These are phyloP conservation scores for Purpureocillium lavendulum DNA, from an alignment of 2,329 filamentous ascomycete genomes.

Conservation along the genomic window DNA sequence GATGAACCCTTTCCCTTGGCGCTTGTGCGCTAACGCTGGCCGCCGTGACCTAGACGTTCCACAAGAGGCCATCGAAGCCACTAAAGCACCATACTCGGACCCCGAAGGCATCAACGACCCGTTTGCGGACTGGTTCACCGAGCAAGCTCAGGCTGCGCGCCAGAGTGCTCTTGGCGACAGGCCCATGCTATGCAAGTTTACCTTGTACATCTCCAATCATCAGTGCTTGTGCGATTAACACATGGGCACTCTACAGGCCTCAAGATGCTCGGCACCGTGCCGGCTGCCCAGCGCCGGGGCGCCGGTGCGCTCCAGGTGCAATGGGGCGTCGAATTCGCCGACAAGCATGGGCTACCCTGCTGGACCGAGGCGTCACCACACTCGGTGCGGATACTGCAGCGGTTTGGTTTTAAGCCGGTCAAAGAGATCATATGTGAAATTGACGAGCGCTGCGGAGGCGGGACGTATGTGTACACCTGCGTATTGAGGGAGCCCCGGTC, in stretches of 20 bases:
- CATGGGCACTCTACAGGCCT: background rate
- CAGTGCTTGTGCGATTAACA: too few relatives aligned
- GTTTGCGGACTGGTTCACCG: background rate
- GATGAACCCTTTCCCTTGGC: too few relatives aligned
- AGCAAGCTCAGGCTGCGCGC: background rate
- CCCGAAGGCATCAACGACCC: background rate
- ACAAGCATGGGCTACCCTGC: background rate
- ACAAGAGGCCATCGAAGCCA: background rate
- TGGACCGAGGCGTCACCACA: background rate
- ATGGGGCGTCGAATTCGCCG: constrained; percentile 1
- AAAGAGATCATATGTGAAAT: background rate
- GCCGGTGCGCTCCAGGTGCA: background rate
- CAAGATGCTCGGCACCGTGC: background rate
- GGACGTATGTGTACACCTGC: constrained; percentile 1
- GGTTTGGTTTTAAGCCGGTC: background rate
- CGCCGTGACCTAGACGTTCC: background rate
- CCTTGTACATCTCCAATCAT: too few relatives aligned
- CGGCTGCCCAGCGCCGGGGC: background rate
- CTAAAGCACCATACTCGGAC: too few relatives aligned
- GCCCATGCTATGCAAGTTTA: background rate
- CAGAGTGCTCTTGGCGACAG: background rate
- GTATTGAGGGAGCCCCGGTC: constrained; percentile 1
- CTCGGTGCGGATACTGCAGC: background rate
- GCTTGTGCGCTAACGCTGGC: background rate
- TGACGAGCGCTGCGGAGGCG: background rate